Percentiles rank a stretch among this genome's conserved stretches.
These are phyloP conservation scores for Colletotrichum horii DNA, from an alignment of 2,329 filamentous ascomycete species.

Conservation along the genomic window DNA sequence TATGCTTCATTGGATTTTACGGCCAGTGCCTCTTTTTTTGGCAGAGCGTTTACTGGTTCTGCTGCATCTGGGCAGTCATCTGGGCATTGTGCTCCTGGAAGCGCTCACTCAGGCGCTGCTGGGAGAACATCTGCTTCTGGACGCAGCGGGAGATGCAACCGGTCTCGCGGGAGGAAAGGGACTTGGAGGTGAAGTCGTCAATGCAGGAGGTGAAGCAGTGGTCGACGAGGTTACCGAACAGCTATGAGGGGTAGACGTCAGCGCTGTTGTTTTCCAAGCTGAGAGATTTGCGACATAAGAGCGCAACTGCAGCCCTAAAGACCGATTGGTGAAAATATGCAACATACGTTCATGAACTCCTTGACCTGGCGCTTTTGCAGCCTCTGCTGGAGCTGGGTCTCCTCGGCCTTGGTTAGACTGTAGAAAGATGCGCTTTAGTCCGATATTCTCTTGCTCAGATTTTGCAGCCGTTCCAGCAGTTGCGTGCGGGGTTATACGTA, in stretches of 20 bases:
- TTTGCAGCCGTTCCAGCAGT: slow-evolving; percentile 4
- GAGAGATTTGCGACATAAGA: neutral
- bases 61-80: slow-evolving; percentile 60
- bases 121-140: slow-evolving; percentile 92
- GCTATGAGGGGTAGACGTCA: slow-evolving; percentile 37
- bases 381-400: slow-evolving; percentile 90
- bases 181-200: slow-evolving; percentile 98
- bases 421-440: slow-evolving; percentile 14
- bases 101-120: slow-evolving; percentile 87
- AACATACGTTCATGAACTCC: slow-evolving; percentile 92
- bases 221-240: slow-evolving; percentile 74
- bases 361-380: slow-evolving; percentile 99
- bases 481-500: neutral
- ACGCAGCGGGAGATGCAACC: slow-evolving; percentile 95
- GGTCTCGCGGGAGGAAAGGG: slow-evolving; percentile 84
- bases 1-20: neutral
- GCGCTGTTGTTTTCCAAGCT: neutral
- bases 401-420: slow-evolving; percentile 77
- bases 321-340: neutral
- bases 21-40: neutral
- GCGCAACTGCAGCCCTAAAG: neutral
- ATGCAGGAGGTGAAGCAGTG: slow-evolving; percentile 97
- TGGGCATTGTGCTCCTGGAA: slow-evolving; percentile 76
- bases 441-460: slow-evolving; percentile 1
- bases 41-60: slow-evolving; percentile 42